Conservation (phyloP, 2,329 filamentous ascomycete genomes). For the Tolypocladium capitatum region DNA sequence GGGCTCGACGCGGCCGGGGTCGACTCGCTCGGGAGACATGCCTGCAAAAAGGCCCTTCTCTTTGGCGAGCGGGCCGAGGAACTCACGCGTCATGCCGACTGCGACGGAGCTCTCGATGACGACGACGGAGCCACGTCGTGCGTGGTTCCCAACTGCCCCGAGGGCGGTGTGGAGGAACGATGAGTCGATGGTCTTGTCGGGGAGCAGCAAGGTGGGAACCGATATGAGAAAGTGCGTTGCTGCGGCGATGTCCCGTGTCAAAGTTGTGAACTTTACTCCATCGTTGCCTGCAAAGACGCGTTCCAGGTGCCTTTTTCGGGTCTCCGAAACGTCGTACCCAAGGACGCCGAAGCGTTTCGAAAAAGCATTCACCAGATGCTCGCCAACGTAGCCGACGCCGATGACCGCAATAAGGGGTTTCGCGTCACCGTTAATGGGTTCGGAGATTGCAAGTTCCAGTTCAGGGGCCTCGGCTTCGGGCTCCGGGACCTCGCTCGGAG, state of each 20-base stretch:
- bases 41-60: constrained; percentile 29
- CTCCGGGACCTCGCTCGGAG: constrained; percentile 18
- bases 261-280: constrained; percentile 23
- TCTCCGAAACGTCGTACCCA: constrained; percentile 33
- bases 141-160: constrained; percentile 24
- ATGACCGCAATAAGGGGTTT: constrained; percentile 32
- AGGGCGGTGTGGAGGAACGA: constrained; percentile 32
- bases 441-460: neutral
- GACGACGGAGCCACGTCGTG: constrained; percentile 29
- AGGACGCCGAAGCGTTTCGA: constrained; percentile 25
- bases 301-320: constrained; percentile 21
- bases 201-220: constrained; percentile 35
- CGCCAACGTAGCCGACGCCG: constrained; percentile 39
- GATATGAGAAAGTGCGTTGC: constrained; percentile 41
- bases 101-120: constrained; percentile 41
- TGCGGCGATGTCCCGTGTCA: constrained; percentile 20
- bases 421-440: neutral
- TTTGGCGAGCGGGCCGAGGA: constrained; percentile 32
- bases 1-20: constrained; percentile 31
- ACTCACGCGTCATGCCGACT: constrained; percentile 38
- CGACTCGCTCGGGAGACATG: constrained; percentile 41
- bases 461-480: constrained; percentile 6
- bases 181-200: constrained; percentile 33
- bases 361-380: constrained; percentile 32
- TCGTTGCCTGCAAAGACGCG: constrained; percentile 13